Evolutionary conservation across 2,329 filamentous ascomycete genomes (phyloP), one percentile per base, ranked within the genome.

Genomic region (Sarocladium strictum): DNA sequence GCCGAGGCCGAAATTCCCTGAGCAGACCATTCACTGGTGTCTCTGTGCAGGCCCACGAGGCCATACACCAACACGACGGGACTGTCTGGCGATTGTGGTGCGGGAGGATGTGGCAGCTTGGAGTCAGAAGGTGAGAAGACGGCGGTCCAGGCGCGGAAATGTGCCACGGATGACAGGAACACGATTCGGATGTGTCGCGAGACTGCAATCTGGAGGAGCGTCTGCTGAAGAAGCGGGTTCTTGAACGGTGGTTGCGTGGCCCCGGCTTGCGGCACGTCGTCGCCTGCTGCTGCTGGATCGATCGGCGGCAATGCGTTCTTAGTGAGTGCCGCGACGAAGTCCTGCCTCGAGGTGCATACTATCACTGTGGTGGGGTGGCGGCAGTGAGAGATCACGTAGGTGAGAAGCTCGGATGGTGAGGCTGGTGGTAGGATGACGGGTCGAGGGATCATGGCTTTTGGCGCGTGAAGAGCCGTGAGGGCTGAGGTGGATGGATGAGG

Each of bases 71-170:
- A 66, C 2, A 90, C 69, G 21, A 76, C 65, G 1, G 79, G 76
- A 19, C 35, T 55, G 58, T 19, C 24, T n/a, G 40, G n/a, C 15
- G 29, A 17, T 14, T 32, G 52, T 58, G 38, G 15, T 58, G 58
- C 12, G 26, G 73, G 72, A 2, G 76, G 76, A 2, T 70, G 56
- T 0, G 68, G 57, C 0, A 74, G 61, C 15, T 61, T 67, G 9
- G 73, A 72, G 54, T 72, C 65, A 1, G 61, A 59, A 2, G 67
- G 58, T 17, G 70, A 70, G 56, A 82, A 78, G 53, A 81, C 76
- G 40, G 86, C 76, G 17, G 97, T 76, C 63, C 86, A 89, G 33
- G 89, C 89, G 54, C 90, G 85, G 6, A 96, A 79, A 67, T 89
- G 85, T 21, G 87, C 84, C 54, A 94, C 78, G 2, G 87, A 90